Conservation (phyloP, 306 rosid genomes). For the Phaseolus lunatus region DNA sequence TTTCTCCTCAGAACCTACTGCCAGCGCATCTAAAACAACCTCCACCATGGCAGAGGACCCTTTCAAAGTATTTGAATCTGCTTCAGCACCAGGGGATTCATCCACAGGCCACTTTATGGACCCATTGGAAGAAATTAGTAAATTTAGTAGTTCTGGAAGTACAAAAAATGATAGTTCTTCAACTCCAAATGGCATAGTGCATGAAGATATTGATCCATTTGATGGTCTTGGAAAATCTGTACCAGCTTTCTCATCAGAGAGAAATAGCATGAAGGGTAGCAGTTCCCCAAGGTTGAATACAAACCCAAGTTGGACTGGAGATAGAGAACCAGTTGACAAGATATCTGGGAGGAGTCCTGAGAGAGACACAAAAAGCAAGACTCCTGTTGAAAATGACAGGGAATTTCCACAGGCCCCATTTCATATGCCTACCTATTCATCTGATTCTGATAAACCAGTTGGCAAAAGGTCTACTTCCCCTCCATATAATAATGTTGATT, state of each 20-base stretch:
- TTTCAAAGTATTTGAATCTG: constrained; percentile 67
- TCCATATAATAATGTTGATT: constrained; percentile 51
- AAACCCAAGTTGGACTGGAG: constrained; percentile 55
- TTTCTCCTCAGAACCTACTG: constrained; percentile 69
- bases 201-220: constrained; percentile 86
- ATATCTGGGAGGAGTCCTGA: constrained; percentile 66
- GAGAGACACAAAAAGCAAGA: constrained; percentile 64
- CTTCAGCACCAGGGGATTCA: constrained; percentile 51
- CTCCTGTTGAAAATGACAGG: constrained; percentile 56
- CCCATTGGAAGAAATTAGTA: constrained; percentile 80
- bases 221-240: constrained; percentile 83
- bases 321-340: constrained; percentile 63
- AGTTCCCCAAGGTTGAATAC: constrained; percentile 61
- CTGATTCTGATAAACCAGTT: constrained; percentile 63
- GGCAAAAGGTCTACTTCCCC: constrained; percentile 76
- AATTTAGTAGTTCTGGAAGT: constrained; percentile 68
- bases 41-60: constrained; percentile 69
- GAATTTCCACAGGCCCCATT: constrained; percentile 67
- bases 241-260: constrained; percentile 77
- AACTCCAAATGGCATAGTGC: constrained; percentile 62
- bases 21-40: constrained; percentile 57
- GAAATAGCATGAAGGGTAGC: constrained; percentile 65
- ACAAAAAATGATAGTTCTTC: constrained; percentile 57
- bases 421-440: constrained; percentile 69
- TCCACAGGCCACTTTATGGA: constrained; percentile 62